Base-by-base conservation (phyloP, 352 stramenopile genomes). In the Globisporangium echinulatum region DNA sequence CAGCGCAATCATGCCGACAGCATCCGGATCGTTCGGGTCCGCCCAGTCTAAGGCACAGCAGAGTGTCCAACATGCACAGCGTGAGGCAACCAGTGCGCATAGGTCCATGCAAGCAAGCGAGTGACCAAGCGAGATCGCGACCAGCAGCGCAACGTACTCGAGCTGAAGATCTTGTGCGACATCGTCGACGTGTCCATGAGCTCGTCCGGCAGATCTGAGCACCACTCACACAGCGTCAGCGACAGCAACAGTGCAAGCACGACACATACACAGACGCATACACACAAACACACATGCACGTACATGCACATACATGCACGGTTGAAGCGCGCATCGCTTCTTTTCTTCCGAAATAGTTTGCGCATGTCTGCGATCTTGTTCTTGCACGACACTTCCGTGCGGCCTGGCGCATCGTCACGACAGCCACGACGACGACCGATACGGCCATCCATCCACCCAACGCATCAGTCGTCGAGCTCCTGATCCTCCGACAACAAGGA, bases 161-260 rank as follows among this genome's bases (percentile, higher is more conserved):
- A 66, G 13, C 63, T 79, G 53, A 92, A 92, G 48, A 90, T 81
- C 56, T 88, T 89, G 70, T 88, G 62, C 14, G 76, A 76, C 44
- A 76, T 65, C 3, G 82, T 88, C 0, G 50, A 59, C n/a, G 66
- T 46, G 49, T 92, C 74, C 58, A 75, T 88, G 49, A 91, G 66
- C 10, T 67, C 63, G 38, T 71, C 69, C 4, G 82, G 82, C 5
- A 91, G 64, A 62, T 79, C 82, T 91, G 42, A 17, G 25, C 2
- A 33, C 25, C 25, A 33, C 25, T 33, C 25, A 3, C 25, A 33
- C 25, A 33, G 25, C 25, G 25, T 33, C 25, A 33, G 25, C 25
- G 25, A 33, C 25, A 33, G 17, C 19, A 61, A 14, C 8, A 57
- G 39, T 17, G 4, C 43, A 14, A 11, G n/a, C 7, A 54, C 46